Evolutionary conservation across 495 filamentous ascomycete genomes (phyloP).

Genomic region (Penicillium goetzii): DNA sequence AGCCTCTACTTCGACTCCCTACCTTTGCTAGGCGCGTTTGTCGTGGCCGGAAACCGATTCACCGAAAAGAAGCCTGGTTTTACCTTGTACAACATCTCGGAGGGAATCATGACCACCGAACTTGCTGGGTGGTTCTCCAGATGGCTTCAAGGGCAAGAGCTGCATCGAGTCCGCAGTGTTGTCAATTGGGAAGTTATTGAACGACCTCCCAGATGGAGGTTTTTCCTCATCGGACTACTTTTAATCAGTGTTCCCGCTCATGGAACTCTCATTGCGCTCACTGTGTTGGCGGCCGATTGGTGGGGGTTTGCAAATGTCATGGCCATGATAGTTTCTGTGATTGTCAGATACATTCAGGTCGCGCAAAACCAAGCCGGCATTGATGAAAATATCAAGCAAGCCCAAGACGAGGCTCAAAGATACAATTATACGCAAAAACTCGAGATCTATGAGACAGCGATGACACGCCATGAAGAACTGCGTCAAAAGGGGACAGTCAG

Average conservation of each 20-base stretch:
- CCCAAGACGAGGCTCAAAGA: not conserved
- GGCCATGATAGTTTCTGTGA: conserved; percentile 20
- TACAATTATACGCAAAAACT: not conserved
- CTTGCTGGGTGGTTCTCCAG: conserved; percentile 25
- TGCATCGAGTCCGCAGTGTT: conserved; percentile 16
- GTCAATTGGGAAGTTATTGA: conserved; percentile 12
- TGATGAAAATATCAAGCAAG: not conserved
- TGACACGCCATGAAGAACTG: not conserved
- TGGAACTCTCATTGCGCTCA: conserved; percentile 14
- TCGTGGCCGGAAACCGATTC: conserved; percentile 17
- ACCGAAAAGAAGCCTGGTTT: conserved; percentile 18
- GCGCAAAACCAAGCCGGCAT: conserved; percentile 19
- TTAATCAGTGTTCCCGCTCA: not conserved
- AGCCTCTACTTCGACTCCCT: conserved; percentile 21
- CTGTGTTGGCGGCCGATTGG: conserved; percentile 20
- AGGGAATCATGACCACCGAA: conserved; percentile 21
- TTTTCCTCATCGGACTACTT: conserved; percentile 6
- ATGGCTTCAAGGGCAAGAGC: conserved; percentile 19
- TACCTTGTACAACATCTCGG: conserved; percentile 20
- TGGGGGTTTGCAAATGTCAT: conserved; percentile 24
- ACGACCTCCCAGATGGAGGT: not conserved
- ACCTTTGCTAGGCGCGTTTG: conserved; percentile 20
- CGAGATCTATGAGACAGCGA: not conserved
- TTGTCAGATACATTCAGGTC: conserved; percentile 14
- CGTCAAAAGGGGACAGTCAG: not conserved